Evolutionary conservation across 2,329 filamentous ascomycete genomes (phyloP), one percentile per base, ranked within the genome.

Genomic region (Fusarium sp.): DNA sequence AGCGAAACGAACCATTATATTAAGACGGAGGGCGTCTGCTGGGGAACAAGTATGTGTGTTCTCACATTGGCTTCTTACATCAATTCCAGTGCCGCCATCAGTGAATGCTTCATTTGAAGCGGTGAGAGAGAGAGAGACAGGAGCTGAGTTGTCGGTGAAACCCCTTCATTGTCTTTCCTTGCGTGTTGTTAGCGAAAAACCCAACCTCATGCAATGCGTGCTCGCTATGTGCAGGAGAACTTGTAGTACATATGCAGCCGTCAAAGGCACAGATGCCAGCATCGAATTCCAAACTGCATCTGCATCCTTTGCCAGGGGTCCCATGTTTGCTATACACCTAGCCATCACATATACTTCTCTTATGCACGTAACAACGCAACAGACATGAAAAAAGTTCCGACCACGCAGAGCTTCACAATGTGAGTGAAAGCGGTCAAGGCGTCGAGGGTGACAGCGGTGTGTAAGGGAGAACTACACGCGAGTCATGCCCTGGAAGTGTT

Each of bases 251-350:
- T 50, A 60, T 56, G 43, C 49, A 66, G 61, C 67, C 60, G 60
- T 69, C 66, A 71, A 71, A 71, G 62, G 42, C 62, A 54, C 56
- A 71, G 62, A 59, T 38, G 46, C 67, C 63, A 71, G 56, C 52
- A 67, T 71, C 68, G 56, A 58, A 58, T 43, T 71, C 38, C 56
- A 47, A 63, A 67, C 57, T 53, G 59, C 62, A 67, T 71, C 50
- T 71, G 46, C 64, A 47, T 38, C 52, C n/a, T 40, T 53, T 64
- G 23, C 40, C 40, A 35, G 38, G 63, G 43, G 57, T 37, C 46
- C 61, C 68, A 59, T 67, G 67, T n/a, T 16, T 62, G 25, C 44
- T 43, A 68, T 30, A 68, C 38, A 46, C 23, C 23, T 49, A 35
- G 40, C 52, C 25, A 62, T 71, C 50, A 70, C 53, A 42, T 71